Conservation (phyloP, 129 eudicot species). For the Dittrichia graveolens region DNA sequence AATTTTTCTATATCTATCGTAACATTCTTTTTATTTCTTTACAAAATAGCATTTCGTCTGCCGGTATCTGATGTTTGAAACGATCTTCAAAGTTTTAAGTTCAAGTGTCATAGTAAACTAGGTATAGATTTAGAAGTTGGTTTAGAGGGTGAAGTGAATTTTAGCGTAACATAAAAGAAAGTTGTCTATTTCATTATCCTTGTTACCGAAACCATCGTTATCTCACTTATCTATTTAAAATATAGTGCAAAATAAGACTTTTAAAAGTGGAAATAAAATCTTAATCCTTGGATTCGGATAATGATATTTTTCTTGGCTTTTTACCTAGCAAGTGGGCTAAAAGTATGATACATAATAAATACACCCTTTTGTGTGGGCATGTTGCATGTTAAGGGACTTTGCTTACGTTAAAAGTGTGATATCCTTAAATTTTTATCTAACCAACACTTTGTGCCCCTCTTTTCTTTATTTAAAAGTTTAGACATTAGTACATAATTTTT, state of each 20-base stretch:
- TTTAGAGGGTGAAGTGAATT: no score
- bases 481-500: no score
- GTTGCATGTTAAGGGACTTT: slow-evolving; percentile 42
- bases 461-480: slow-evolving; percentile 9
- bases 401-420: slow-evolving; percentile 25
- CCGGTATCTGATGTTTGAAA: no score
- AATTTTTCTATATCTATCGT: no score
- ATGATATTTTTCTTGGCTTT: slow-evolving; percentile 29
- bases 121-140: no score
- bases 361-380: slow-evolving; percentile 34
- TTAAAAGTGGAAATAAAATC: slow-evolving; percentile 14
- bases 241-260: slow-evolving; percentile 24
- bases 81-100: no score
- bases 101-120: no score
- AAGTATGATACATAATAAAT: slow-evolving; percentile 31
- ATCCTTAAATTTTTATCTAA: slow-evolving; percentile 16
- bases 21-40: no score
- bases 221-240: not conserved
- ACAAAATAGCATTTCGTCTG: no score
- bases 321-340: slow-evolving; percentile 40
- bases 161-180: no score
- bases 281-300: slow-evolving; percentile 30
- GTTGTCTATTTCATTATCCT: not conserved
- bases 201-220: slow-evolving; percentile 2
- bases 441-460: slow-evolving; percentile 25